These are phyloP conservation scores for Tricholoma bakamatsutake DNA, from an alignment of 768 basidiomycete genomes.

Conservation along the genomic window DNA sequence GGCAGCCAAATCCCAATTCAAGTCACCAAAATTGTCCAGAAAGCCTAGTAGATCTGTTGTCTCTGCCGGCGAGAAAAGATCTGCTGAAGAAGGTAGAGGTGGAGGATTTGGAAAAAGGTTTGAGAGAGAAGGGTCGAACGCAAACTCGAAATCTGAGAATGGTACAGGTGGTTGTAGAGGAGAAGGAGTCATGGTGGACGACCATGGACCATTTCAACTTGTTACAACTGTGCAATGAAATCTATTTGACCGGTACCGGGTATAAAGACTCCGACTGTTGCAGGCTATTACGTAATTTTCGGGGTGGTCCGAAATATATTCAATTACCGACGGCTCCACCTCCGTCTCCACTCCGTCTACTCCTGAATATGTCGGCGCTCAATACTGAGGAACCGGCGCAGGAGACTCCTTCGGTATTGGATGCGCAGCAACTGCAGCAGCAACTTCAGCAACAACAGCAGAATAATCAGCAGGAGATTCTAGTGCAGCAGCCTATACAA, in stretches of 20 bases:
- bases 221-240: too few species aligned
- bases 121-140: conserved; percentile 59
- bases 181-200: conserved; percentile 24
- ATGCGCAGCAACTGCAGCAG: conserved; percentile 57
- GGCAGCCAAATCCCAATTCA: conserved; percentile 50
- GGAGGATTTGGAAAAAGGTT: conserved; percentile 56
- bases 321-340: conserved; percentile 17
- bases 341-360: conserved; percentile 29
- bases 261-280: neutral
- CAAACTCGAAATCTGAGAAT: conserved; percentile 65
- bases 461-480: conserved; percentile 17
- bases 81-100: conserved; percentile 64
- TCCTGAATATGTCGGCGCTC: conserved; percentile 65
- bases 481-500: conserved; percentile 21
- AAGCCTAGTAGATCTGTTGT: conserved; percentile 77
- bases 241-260: neutral
- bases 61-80: conserved; percentile 74
- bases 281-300: conserved; percentile 3
- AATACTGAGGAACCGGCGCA: conserved; percentile 63
- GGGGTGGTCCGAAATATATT: neutral
- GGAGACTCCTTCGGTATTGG: conserved; percentile 47
- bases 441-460: conserved; percentile 39
- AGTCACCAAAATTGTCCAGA: conserved; percentile 69
- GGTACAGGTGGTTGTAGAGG: conserved; percentile 48
- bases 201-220: conserved; percentile 10